Base-by-base conservation (phyloP, 164 flowering plant genomes). In the Berberis thunbergii region DNA sequence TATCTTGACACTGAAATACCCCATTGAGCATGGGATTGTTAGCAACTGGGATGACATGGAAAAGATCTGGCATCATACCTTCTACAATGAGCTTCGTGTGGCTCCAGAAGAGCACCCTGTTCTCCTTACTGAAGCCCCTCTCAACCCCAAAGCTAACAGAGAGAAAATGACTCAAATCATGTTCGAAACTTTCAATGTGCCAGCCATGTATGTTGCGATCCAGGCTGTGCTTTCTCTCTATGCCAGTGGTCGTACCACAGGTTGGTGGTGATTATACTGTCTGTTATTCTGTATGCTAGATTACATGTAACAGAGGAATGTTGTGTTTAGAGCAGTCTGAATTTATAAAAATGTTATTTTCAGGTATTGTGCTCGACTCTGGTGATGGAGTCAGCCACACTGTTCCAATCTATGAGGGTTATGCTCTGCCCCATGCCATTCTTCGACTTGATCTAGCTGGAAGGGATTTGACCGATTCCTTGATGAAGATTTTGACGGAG, bases 391-490 rank as follows among this genome's bases (percentile, higher is more conserved):
- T 64, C 11, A 64, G 67, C 61, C 61, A 64, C 61, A 56, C 61
- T 40, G 67, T 64, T 38, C 67, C 67, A 39, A 64, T 64, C 52
- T 64, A 64, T 45, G 67, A 64, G 44, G 67, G 67, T 8, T 64
- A 64, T 64, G 61, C 61, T 7, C 67, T 64, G 7, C 61, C 67
- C 42, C 83, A 80, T 72, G 88, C 88, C 4, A 84, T 82, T 62
- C 79, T 82, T 42, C 89, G 89, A 63, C 73, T 84, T 46, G 86
- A 84, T 63, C 72, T 84, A 41, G 89, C 89, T 53, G 89, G 89
- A 6, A 83, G 83, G 59, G 87, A 85, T 64, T 84, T 83, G 39
- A 85, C 90, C 49, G 86, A 83, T 67, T 76, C 80, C 52, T 74
- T 85, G 2, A 81, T 79, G 87, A 85, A 83, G 69, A 85, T 85